These are phyloP conservation scores for Cyberlindnera mississippiensis DNA, from an alignment of 805 yeast genomes.

Conservation along the genomic window DNA sequence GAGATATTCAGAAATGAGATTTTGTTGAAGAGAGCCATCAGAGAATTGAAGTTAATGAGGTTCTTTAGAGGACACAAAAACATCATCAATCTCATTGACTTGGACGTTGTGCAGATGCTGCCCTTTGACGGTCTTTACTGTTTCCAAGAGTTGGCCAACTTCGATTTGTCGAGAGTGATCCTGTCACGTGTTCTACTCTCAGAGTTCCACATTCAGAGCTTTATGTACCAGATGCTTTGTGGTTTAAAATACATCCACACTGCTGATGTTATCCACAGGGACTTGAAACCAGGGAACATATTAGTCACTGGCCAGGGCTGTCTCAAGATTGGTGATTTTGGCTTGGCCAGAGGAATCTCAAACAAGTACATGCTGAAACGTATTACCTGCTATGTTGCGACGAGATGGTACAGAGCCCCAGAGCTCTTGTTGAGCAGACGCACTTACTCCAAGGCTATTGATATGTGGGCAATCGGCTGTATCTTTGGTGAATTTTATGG, in stretches of 20 bases:
- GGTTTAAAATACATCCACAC: constrained; percentile 88
- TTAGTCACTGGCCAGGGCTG: constrained; percentile 69
- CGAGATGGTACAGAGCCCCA: constrained; percentile 95
- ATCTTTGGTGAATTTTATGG: constrained; percentile 82
- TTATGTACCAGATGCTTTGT: constrained; percentile 76
- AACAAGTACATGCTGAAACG: constrained; percentile 24
- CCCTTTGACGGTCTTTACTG: constrained; percentile 88
- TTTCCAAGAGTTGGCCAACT: constrained; percentile 80
- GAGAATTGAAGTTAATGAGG: constrained; percentile 79
- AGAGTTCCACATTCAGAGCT: constrained; percentile 76
- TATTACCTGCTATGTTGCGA: constrained; percentile 86
- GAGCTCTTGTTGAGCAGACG: constrained; percentile 67
- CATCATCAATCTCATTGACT: constrained; percentile 67
- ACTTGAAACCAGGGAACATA: constrained; percentile 88
- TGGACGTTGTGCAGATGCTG: constrained; percentile 59
- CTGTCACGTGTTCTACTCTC: constrained; percentile 72
- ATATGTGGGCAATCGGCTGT: constrained; percentile 94
- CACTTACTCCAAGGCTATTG: constrained; percentile 65
- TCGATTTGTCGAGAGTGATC: constrained; percentile 77
- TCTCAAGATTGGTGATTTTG: constrained; percentile 89
- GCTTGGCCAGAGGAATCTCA: constrained; percentile 77
- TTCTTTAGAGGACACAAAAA: constrained; percentile 85
- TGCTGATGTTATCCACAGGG: constrained; percentile 90
- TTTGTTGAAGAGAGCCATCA: constrained; percentile 69
- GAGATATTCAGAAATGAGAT: constrained; percentile 65